Conservation (phyloP, 345 rosid species). For the Brassica cretica region DNA sequence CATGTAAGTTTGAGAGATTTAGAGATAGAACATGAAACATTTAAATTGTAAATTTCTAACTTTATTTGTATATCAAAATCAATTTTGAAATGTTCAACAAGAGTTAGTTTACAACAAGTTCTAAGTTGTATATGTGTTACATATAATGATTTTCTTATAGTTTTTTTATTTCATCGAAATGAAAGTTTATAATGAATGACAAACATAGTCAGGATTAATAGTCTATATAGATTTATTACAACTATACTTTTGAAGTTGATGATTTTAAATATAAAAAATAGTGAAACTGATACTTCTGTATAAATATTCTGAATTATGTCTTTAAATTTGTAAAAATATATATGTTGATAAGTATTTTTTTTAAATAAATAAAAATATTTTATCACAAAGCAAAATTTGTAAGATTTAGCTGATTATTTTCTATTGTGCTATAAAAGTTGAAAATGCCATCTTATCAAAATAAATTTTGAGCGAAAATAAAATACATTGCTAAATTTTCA, state of each 20-base stretch:
- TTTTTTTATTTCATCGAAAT: background rate
- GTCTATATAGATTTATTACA: background rate
- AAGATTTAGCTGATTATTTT: background rate
- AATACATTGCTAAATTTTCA: background rate
- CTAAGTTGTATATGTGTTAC: background rate
- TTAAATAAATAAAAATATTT: background rate
- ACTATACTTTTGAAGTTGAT: background rate
- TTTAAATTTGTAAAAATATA: background rate
- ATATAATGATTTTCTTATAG: background rate
- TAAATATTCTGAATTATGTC: background rate
- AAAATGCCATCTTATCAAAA: background rate
- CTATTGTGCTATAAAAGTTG: background rate
- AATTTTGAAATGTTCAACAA: background rate
- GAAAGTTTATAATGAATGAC: background rate
- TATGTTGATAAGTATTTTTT: background rate
- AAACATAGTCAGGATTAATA: background rate
- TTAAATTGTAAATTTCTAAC: background rate
- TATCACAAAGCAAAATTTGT: background rate
- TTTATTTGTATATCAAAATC: background rate
- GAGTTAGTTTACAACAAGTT: background rate
- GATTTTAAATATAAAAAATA: background rate
- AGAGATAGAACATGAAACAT: background rate
- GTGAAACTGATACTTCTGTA: background rate
- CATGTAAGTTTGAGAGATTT: background rate
- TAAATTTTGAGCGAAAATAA: background rate